A percentile compares a stretch with the other conserved stretches of the same genome.
Conservation (phyloP, 139 green algal genomes). For the Chlorella sp. region DNA sequence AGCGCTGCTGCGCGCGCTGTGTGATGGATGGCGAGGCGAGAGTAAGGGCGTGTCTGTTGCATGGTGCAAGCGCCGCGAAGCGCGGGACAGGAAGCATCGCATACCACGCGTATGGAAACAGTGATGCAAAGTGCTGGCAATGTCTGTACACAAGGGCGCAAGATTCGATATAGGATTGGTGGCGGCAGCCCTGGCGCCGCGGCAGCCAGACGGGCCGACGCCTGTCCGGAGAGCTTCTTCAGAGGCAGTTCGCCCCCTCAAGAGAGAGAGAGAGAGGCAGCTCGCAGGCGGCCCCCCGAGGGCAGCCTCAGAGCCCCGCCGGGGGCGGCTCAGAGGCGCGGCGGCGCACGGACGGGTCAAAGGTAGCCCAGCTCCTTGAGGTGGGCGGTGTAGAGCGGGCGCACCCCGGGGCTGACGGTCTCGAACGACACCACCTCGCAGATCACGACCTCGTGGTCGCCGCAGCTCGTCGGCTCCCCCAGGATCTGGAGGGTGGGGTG, state of each 20-base stretch:
- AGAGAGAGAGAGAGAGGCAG: neutral
- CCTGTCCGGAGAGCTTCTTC: too few relatives aligned
- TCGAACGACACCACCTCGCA: conserved; percentile 48
- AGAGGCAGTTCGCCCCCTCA: neutral
- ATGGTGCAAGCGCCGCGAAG: neutral
- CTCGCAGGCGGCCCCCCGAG: neutral
- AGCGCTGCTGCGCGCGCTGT: neutral
- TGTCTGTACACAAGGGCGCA: too few relatives aligned
- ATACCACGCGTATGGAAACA: neutral
- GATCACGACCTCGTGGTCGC: conserved; percentile 65
- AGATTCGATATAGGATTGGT: too few relatives aligned
- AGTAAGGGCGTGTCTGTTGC: neutral
- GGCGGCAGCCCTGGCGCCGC: neutral
- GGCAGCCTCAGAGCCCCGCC: neutral
- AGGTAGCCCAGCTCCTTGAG: conserved; percentile 28
- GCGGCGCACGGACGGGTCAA: too few relatives aligned
- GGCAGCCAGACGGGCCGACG: neutral
- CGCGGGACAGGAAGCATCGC: neutral
- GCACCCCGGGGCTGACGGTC: neutral
- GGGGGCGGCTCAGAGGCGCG: conserved; percentile 9
- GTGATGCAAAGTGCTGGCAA: too few relatives aligned
- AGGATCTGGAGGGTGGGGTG: too few relatives aligned
- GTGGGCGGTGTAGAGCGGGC: conserved; percentile 44
- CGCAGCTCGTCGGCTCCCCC: conserved; percentile 14
- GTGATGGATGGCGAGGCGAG: neutral